These are phyloP conservation scores for Sugiyamaella castrensis DNA, from an alignment of 1,139 yeast species.

Conservation along the genomic window DNA sequence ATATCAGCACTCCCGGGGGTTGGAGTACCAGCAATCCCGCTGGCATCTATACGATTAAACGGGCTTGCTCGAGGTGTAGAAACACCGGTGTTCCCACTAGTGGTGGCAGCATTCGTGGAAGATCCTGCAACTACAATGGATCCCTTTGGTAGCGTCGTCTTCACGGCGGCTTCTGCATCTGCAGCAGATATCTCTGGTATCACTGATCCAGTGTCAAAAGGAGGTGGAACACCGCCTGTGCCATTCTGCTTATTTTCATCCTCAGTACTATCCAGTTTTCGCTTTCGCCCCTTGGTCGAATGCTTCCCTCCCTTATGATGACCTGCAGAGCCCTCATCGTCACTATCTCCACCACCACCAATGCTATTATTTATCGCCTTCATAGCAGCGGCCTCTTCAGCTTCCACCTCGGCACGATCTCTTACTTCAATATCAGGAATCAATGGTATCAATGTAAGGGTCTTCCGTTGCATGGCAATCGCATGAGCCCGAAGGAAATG, in stretches of 20 bases:
- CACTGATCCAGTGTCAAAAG: conserved; percentile 13
- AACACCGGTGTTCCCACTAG: conserved; percentile 11
- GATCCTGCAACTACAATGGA: neutral
- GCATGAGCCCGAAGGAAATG: conserved; percentile 92
- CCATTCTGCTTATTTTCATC: conserved; percentile 24
- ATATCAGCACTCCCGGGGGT: conserved; percentile 21
- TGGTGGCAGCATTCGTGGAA: neutral
- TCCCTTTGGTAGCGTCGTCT: neutral
- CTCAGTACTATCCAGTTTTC: conserved; percentile 29
- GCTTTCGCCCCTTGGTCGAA: conserved; percentile 30
- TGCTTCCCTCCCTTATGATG: conserved; percentile 24
- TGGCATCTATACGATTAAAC: conserved; percentile 13
- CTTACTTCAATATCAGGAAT: conserved; percentile 85
- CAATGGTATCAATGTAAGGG: conserved; percentile 68
- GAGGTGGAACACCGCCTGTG: conserved; percentile 16
- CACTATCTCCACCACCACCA: conserved; percentile 1
- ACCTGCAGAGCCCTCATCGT: conserved; percentile 17
- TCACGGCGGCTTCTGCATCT: neutral
- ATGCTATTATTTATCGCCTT: conserved; percentile 3
- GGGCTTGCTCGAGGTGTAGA: conserved; percentile 21
- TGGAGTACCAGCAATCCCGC: conserved; percentile 17
- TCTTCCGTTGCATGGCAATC: conserved; percentile 89
- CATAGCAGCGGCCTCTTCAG: conserved; percentile 59
- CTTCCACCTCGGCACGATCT: conserved; percentile 81
- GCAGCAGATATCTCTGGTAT: neutral